Base-by-base conservation (phyloP, 306 rosid genomes). In the Dicorynia guianensis region DNA sequence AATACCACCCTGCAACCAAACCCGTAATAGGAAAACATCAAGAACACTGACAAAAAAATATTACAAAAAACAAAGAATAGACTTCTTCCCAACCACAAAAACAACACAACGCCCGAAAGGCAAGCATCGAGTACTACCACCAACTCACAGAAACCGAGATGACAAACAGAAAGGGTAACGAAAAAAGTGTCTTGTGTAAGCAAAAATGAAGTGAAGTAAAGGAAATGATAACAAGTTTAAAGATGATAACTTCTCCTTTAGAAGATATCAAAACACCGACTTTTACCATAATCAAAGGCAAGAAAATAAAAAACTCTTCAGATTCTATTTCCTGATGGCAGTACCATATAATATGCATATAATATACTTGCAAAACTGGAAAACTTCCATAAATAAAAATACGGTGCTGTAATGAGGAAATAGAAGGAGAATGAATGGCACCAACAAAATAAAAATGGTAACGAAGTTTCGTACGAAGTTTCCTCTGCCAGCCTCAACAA, bases 1-100 rank as follows among this genome's bases (percentile, higher is more conserved):
- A 57, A 74, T 19, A 57, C 77, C 76, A 57, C 77, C 76, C 85
- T 79, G 82, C 67, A 85, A 82, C 76, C 70, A 78, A 72, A 72
- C 70, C 47, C 11, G 20, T 8, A 15, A 10, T 44, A n/a, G 9
- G 17, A 54, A 62, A 34, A n/a, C 33, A 69, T 55, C 76, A 73
- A 64, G 35, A 64, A 25, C 35, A 47, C 19, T 59, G 20, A 8
- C 3, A 13, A 36, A 11, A 15, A 47, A 46, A 71, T 25, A 2
- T 25, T 15, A 4, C 40, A 30, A 33, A 10, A 36, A 5, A 44
- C 53, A 63, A 43, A 48, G 54, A 57, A 58, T 43, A 48, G 81
- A 78, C 81, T 58, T 64, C 70, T 34, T 80, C 57, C 83, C 83
- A 69, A 84, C 72, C 83, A 62, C 20, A 54, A 82, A 59, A 79